Base-by-base conservation (phyloP, 306 rosid species). In the Cicer bijugum region DNA sequence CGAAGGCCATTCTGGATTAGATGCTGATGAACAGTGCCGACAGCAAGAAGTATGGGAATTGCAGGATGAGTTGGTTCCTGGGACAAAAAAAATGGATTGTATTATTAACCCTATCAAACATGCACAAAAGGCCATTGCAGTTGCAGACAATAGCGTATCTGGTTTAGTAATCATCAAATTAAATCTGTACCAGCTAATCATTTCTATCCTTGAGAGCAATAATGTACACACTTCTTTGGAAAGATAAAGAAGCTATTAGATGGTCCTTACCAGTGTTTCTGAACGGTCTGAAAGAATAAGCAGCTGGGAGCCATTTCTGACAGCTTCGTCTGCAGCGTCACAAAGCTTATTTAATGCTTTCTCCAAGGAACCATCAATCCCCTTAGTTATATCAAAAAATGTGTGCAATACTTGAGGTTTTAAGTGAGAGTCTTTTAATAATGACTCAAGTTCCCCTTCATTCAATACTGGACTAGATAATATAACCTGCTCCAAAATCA, bases 311-410 rank as follows among this genome's bases (percentile, higher is more conserved):
- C 99, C 97, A 85, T 89, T 94, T 82, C 93, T 89, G 68, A 94
- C 97, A 82, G 99, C 99, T 85, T 88, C 99, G 84, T 94, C 99
- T 77, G 99, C 99, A 83, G 97, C 96, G 78, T 91, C 97, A 69
- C 99, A 94, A 82, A 94, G 99, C 76, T 74, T 86, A 78, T 73
- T 62, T 55, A 94, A 75, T 37, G 80, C 92, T 73, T 86, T 94
- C 81, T 87, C 92, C 88, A 94, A 57, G 78, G 99, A 94, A 84
- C 99, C 95, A 23, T 94, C 97, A 77, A 94, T 68, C 45, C 99
- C 98, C 86, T 89, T 94, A 56, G 81, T 88, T 76, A 94, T 94
- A 69, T 94, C 96, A 69, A 88, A 89, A 85, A 94, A 91, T 59
- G 90, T 88, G 48, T 86, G 96, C 66, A 94, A 84, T 79, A 91